A percentile compares a stretch with the other conserved stretches of the same genome.
These are phyloP conservation scores for Pulveroboletus ravenelii DNA, from an alignment of 768 basidiomycete genomes.

Conservation along the genomic window DNA sequence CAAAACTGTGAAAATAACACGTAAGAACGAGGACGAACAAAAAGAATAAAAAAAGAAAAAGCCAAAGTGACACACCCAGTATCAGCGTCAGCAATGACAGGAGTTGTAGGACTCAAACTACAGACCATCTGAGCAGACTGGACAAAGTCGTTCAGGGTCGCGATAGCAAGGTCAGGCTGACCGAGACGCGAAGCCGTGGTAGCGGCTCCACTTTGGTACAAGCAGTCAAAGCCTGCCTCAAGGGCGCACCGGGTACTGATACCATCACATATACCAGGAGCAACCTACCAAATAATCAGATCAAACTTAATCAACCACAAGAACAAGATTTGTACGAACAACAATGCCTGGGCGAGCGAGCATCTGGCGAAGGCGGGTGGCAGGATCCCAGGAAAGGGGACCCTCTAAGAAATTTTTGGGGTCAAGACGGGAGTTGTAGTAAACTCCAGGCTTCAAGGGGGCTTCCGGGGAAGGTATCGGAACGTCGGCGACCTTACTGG, in stretches of 20 bases:
- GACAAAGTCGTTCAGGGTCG: slow-evolving; percentile 74
- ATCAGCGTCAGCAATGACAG: slow-evolving; percentile 78
- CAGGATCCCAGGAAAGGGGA: slow-evolving; percentile 61
- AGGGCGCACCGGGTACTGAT: slow-evolving; percentile 77
- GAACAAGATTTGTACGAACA: slow-evolving; percentile 37
- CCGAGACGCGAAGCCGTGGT: slow-evolving; percentile 77
- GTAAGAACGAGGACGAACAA: slow-evolving; percentile 5
- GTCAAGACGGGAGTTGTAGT: slow-evolving; percentile 67
- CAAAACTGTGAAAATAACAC: slow-evolving; percentile 39
- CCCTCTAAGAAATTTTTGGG: slow-evolving; percentile 66
- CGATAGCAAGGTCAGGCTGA: slow-evolving; percentile 75
- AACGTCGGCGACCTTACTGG: background rate
- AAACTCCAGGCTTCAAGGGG: slow-evolving; percentile 29
- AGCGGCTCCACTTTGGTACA: slow-evolving; percentile 79
- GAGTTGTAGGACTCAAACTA: slow-evolving; percentile 55
- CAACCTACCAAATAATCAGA: slow-evolving; percentile 40
- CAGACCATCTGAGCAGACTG: slow-evolving; percentile 69
- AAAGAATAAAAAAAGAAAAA: background rate
- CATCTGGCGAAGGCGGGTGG: slow-evolving; percentile 69
- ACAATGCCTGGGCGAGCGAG: slow-evolving; percentile 71
- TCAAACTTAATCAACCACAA: background rate
- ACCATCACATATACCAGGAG: slow-evolving; percentile 77
- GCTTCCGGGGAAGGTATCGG: slow-evolving; percentile 8
- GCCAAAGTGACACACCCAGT: slow-evolving; percentile 47
- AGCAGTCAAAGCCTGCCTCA: slow-evolving; percentile 72